Base-by-base conservation (phyloP, 1,139 yeast genomes). In the Suhomyces wounanorum region DNA sequence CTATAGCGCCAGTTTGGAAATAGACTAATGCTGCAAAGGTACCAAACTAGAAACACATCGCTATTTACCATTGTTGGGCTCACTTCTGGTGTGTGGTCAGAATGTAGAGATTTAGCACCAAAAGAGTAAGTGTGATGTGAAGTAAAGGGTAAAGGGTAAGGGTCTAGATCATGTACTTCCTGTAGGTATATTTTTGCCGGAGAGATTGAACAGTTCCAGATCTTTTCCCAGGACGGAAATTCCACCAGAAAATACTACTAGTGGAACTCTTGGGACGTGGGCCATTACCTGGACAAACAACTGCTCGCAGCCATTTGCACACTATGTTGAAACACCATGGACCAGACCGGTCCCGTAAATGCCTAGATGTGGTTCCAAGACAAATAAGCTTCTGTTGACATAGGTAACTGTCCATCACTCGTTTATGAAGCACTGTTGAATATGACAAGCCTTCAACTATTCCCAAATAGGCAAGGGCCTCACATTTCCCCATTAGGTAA, bases 381-480 rank as follows among this genome's bases (percentile, higher is more conserved):
- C 14, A 30, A 30, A 30, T 30, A 30, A 11, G 33, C 33, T 30
- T 30, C 11, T 18, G 23, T 36, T 18, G 39, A 36, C 37, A 36
- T 21, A 16, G 18, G 39, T 7, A 18, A 36, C 9, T 14, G 21
- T 18, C 39, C 39, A 36, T 2, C 5, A 36, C 23, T 36, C 8
- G 39, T 21, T 36, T 7, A 18, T 18, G 13, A 9, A 21, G 23
- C 23, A 9, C 39, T 16, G 39, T 7, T 14, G 3, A 18, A 23
- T 18, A 7, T 4, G 16, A 17, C 30, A 21, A 23, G 30, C 9
- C 30, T 26, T 23, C 5, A 11, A 26, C 26, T 14, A 16, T 40
- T 40, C 42, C 42, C 23, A 26, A 40, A 25, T 18, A 28, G 42
- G 42, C 21, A 40, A 40, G 42, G 21, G 35, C 23, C 42, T 17